Base-by-base conservation (phyloP, 345 rosid species). In the Eucalyptus rudis region DNA sequence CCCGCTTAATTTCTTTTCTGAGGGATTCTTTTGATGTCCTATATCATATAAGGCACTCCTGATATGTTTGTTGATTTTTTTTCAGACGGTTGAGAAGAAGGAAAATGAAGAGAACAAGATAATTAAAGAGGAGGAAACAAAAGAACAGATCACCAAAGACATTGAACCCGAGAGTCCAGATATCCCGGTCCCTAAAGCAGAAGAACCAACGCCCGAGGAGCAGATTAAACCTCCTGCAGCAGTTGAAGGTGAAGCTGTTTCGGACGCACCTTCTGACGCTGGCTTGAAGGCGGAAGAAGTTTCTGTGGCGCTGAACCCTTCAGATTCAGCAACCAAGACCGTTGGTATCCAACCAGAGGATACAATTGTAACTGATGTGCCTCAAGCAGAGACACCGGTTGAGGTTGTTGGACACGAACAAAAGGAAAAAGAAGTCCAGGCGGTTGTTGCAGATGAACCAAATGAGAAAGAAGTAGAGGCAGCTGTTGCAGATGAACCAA, bases 1-100 rank as follows among this genome's bases (percentile, higher is more conserved):
- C 44, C 24, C 12, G 44, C 25, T 71, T 40, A 76, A 76, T 44
- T 20, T 76, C 29, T 76, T 76, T 76, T 76, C 84, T 76, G 84
- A 76, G 40, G 84, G 84, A 76, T 76, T 76, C 47, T 76, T 76
- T 20, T 76, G 47, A 76, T 76, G 76, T n/a, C 11, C 84, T 40
- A 76, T 76, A 76, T 76, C 83, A 76, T 40, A 36, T 20, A 76
- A 40, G 2, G 47, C 84, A 76, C 47, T 40, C 47, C 84, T 20
- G 47, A 76, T 76, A 40, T 76, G 36, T 89, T 88, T 88, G 45
- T 71, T 36, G 86, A 59, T 84, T 87, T 36, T 68, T n/a, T 88
- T n/a, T 86, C 89, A 91, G 92, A 49, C 52, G 7, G 52, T 66
- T 45, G 92, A 87, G 88, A 92, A 91, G 89, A 89, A 89, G 87